A percentile compares a stretch with the other conserved stretches of the same genome.
These are phyloP conservation scores for Carex myosuroides DNA, from an alignment of 176 grass and related monocot genomes.

Conservation along the genomic window DNA sequence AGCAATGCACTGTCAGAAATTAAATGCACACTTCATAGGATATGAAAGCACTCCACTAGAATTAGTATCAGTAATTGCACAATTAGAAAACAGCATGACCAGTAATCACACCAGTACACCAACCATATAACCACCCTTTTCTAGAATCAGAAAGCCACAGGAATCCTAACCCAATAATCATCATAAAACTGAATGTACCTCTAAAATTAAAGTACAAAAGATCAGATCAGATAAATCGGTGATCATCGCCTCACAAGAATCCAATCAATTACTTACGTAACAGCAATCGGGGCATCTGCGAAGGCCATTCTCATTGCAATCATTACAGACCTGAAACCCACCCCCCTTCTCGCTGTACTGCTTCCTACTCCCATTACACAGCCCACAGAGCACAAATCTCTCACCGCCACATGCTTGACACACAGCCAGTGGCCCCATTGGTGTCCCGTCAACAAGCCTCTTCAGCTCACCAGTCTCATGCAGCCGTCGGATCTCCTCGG, in stretches of 20 bases:
- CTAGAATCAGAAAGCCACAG: neutral
- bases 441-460: slow-evolving; percentile 22
- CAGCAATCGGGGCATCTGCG: slow-evolving; percentile 51
- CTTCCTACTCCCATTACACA: slow-evolving; percentile 60
- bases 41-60: neutral
- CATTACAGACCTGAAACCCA: slow-evolving; percentile 51
- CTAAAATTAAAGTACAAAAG: slow-evolving; percentile 12
- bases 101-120: neutral
- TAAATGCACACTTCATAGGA: neutral
- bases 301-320: slow-evolving; percentile 61
- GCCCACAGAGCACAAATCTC: slow-evolving; percentile 53
- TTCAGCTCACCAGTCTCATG: slow-evolving; percentile 62
- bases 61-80: slow-evolving; percentile 3
- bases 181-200: neutral
- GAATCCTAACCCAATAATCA: neutral
- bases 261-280: slow-evolving; percentile 32
- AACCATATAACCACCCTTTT: neutral
- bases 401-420: slow-evolving; percentile 50
- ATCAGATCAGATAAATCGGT: neutral
- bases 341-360: slow-evolving; percentile 52
- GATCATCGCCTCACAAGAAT: neutral
- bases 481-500: slow-evolving; percentile 65
- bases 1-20: neutral
- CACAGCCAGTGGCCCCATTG: neutral
- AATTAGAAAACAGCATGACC: slow-evolving; percentile 5